These are phyloP conservation scores for Dalechampia spathulata DNA, from an alignment of 441 rosid genomes.

Conservation along the genomic window DNA sequence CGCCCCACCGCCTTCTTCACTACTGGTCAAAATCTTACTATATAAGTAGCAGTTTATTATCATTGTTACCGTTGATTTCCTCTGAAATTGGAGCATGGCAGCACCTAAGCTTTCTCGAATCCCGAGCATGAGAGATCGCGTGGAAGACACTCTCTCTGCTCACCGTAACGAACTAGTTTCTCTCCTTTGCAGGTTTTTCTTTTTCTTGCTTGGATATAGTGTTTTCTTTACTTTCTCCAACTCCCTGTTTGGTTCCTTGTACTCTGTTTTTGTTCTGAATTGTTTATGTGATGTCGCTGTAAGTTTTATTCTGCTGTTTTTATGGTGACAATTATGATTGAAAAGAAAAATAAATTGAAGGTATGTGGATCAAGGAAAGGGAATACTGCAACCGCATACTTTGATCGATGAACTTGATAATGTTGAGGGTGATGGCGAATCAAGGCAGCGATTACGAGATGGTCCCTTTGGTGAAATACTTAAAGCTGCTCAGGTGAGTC, in stretches of 20 bases:
- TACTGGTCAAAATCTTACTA: no score
- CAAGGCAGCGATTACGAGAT: conserved; percentile 33
- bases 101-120: conserved; percentile 42
- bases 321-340: no score
- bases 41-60: no score
- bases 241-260: no score
- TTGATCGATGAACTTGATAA: conserved; percentile 78
- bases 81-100: conserved; percentile 15
- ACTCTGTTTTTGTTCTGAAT: neutral
- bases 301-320: no score
- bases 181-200: conserved; percentile 77
- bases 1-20: no score
- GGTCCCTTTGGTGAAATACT: conserved; percentile 79
- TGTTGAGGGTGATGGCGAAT: conserved; percentile 44
- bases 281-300: no score
- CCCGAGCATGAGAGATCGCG: conserved; percentile 77
- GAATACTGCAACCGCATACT: conserved; percentile 80
- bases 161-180: conserved; percentile 86
- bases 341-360: no score
- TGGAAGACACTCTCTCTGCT: conserved; percentile 76
- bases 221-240: no score
- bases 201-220: neutral
- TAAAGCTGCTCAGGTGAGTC: conserved; percentile 59
- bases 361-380: conserved; percentile 92
- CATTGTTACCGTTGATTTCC: no score